Conservation (phyloP, 768 basidiomycete species). For the Neoboletus brunneissimus region DNA sequence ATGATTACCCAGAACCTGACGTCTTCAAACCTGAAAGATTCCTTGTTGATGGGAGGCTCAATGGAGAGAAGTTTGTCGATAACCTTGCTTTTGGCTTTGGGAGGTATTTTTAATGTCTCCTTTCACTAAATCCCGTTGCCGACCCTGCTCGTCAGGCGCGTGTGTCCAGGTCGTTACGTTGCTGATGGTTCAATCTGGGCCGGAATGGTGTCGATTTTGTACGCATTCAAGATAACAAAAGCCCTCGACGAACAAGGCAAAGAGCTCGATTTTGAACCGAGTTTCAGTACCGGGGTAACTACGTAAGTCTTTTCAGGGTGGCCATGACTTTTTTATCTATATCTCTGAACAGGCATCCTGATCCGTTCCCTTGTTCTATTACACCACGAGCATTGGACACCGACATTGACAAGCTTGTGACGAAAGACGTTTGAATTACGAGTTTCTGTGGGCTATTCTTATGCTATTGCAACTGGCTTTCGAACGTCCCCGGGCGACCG, state of each 20-base stretch:
- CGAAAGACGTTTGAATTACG: not conserved
- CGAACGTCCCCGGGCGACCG: not conserved
- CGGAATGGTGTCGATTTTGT: conserved; percentile 26
- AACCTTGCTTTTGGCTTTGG: too few species aligned
- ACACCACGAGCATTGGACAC: not conserved
- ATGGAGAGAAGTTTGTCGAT: too few species aligned
- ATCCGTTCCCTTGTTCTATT: not conserved
- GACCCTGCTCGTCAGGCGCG: too few species aligned
- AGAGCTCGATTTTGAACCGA: not conserved
- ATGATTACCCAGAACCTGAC: conserved; percentile 18
- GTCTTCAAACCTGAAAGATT: conserved; percentile 36
- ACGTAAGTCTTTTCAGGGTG: not conserved
- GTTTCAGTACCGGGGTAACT: not conserved
- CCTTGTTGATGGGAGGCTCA: conserved; percentile 3
- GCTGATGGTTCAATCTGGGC: conserved; percentile 25
- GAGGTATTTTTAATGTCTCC: too few species aligned
- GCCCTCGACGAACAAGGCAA: not conserved
- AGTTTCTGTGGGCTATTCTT: not conserved
- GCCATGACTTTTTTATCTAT: not conserved
- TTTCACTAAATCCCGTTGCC: too few species aligned
- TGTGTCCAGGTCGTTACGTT: not conserved
- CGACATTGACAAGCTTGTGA: conserved; percentile 2
- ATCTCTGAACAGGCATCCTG: not conserved
- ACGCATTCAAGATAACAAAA: conserved; percentile 22
- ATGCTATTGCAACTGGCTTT: not conserved